A percentile compares a stretch with the other conserved stretches of the same genome.
phyloP scores from a whole-genome alignment of 2,329 filamentous ascomycete genomes.

The Plectosphaerella plurivora region DNA sequence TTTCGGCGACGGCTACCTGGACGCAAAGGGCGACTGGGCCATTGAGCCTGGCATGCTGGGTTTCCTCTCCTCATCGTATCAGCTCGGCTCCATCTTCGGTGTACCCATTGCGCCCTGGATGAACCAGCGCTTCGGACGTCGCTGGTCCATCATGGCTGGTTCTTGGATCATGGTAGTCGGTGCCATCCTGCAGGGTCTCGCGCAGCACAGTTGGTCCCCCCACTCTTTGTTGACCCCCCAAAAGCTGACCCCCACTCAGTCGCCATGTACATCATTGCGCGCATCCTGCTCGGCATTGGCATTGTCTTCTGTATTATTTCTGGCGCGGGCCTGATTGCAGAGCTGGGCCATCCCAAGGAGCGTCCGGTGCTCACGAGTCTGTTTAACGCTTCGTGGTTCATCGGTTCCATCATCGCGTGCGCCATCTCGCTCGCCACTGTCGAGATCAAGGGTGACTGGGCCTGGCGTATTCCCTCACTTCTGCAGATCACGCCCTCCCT shows the following conservation, averaged over 20 bases:
- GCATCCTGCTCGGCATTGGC: constrained; percentile 55
- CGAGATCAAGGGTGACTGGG: constrained; percentile 27
- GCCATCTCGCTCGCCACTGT: constrained; percentile 44
- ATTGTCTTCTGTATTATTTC: constrained; percentile 55
- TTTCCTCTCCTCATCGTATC: constrained; percentile 49
- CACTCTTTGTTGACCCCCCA: not conserved
- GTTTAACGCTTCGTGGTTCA: constrained; percentile 54
- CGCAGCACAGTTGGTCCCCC: constrained; percentile 30
- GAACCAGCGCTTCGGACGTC: constrained; percentile 42
- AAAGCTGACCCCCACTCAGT: not conserved
- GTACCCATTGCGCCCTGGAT: constrained; percentile 49
- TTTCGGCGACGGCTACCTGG: constrained; percentile 13
- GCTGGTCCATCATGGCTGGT: constrained; percentile 51
- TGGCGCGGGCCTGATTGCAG: constrained; percentile 53
- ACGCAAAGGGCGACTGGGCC: constrained; percentile 13
- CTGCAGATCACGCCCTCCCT: constrained; percentile 39
- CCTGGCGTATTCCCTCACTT: constrained; percentile 38
- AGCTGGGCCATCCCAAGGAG: constrained; percentile 56
- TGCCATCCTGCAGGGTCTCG: constrained; percentile 49
- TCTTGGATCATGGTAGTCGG: constrained; percentile 51
- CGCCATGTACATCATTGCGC: constrained; percentile 48
- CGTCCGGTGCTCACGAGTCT: constrained; percentile 49
- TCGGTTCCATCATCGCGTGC: constrained; percentile 44
- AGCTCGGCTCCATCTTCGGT: constrained; percentile 48
- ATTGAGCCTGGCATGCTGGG: constrained; percentile 31